Conservation (phyloP, 305 asterid species). For the Striga hermonthica region DNA sequence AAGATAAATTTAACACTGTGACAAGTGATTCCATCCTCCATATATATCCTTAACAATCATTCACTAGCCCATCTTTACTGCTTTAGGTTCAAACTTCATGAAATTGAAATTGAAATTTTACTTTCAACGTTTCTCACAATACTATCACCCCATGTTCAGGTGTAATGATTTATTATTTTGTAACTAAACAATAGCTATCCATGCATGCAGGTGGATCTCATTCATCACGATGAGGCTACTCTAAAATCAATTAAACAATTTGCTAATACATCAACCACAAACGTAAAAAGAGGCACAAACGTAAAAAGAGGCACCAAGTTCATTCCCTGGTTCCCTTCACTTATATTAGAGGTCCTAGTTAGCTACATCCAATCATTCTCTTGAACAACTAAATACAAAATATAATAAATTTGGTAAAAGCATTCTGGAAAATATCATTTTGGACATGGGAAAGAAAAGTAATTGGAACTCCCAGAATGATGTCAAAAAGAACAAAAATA, state of each 20-base stretch:
- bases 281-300: background rate
- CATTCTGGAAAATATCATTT: background rate
- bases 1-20: background rate
- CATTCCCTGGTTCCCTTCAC: background rate
- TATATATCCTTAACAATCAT: background rate
- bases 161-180: background rate
- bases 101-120: background rate
- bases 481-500: background rate
- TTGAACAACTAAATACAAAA: slow-evolving; percentile 12
- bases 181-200: background rate
- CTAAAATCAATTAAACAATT: background rate
- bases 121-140: background rate
- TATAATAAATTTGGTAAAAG: background rate
- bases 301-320: background rate
- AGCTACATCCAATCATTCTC: background rate
- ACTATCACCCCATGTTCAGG: slow-evolving; percentile 2
- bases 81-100: background rate
- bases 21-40: background rate
- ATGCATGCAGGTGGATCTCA: background rate
- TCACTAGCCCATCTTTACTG: background rate
- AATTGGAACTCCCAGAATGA: background rate
- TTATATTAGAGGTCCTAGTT: background rate
- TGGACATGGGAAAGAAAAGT: background rate
- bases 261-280: background rate
- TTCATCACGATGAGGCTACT: background rate